Base-by-base conservation (phyloP, 106 monocot species). In the Acorus gramineus region DNA sequence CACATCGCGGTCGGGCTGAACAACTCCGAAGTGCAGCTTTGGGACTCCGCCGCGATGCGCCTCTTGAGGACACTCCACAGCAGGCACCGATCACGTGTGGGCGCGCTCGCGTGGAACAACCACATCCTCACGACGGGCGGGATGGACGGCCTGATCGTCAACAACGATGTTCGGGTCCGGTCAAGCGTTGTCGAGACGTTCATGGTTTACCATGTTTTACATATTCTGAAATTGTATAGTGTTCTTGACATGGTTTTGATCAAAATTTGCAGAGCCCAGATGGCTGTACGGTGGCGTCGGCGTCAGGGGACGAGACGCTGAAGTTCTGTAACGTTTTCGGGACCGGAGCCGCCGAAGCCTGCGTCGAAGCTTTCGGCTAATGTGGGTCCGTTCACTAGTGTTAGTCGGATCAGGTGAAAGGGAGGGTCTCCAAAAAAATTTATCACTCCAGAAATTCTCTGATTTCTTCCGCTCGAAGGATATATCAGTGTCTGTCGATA, bases 271-370 rank as follows among this genome's bases (percentile, higher is more conserved):
- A 84, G 86, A 82, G 79, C 46, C 86, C 86, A 8, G 79, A 86
- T 70, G 86, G 82, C 3, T 76, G 64, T 10, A 78, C 79, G 1
- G 86, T 82, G 5, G 82, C 79, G 11, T 79, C 86, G 46, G 76
- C 76, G 2, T n/a, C n/a, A n/a, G 86, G 74, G 49, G 82, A 86
- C 68, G 86, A 82, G 65, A 82, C 74, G n/a, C 63, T 82, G 14
- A 79, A 73, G 49, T 81, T 81, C 42, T 85, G 85, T 81, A 82
- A 79, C 53, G 79, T 82, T 2, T 86, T 86, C 74, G 86, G 86
- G 7, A 63, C 82, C 86, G 53, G 73, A 65, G 64, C 64, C 61
- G 46, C 53, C 64, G n/a, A 82, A 82, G 11, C 69, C 72, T 11
- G 76, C 67, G 44, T 13, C 72, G 7, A 79, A 82, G 73, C 13